A percentile compares a stretch with the other conserved stretches of the same genome.
phyloP scores from a whole-genome alignment of 2,329 filamentous ascomycete species.

The Phoma herbarum region DNA sequence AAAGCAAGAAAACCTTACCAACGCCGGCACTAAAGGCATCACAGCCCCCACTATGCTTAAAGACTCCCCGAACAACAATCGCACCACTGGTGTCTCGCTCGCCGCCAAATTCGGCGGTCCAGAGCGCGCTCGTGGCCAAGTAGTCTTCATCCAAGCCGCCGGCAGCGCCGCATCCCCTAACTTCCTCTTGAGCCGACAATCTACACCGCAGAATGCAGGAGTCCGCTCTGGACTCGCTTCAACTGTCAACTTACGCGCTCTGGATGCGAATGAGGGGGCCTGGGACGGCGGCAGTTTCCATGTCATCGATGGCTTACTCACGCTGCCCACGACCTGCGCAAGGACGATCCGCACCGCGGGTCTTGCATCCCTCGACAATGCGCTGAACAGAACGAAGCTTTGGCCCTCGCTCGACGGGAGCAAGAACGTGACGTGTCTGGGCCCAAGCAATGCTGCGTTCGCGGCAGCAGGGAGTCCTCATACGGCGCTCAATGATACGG shows the following conservation, averaged over 20 bases:
- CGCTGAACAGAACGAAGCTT: conserved; percentile 26
- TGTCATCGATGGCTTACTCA: conserved; percentile 31
- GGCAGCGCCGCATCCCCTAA: conserved; percentile 13
- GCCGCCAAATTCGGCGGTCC: conserved; percentile 29
- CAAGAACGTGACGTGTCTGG: conserved; percentile 33
- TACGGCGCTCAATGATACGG: conserved; percentile 16
- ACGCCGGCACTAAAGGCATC: conserved; percentile 3
- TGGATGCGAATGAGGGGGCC: conserved; percentile 20
- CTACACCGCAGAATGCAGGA: conserved; percentile 5
- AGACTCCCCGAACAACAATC: conserved; percentile 27
- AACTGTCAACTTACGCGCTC: conserved; percentile 23
- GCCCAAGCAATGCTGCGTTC: conserved; percentile 30
- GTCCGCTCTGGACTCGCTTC: conserved; percentile 31
- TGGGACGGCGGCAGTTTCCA: conserved; percentile 36
- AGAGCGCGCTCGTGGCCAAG: conserved; percentile 25
- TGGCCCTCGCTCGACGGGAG: conserved; percentile 29
- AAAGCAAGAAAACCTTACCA: conserved; percentile 25
- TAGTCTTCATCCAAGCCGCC: conserved; percentile 31
- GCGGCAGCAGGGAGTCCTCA: conserved; percentile 26
- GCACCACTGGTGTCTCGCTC: conserved; percentile 23
- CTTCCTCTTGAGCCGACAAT: conserved; percentile 25
- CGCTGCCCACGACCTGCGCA: conserved; percentile 25
- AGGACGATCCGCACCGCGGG: conserved; percentile 27
- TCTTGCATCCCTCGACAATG: conserved; percentile 27
- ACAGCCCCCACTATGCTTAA: conserved; percentile 31